phyloP scores from a whole-genome alignment of 345 rosid species.

The Eucalyptus polyanthemos region DNA sequence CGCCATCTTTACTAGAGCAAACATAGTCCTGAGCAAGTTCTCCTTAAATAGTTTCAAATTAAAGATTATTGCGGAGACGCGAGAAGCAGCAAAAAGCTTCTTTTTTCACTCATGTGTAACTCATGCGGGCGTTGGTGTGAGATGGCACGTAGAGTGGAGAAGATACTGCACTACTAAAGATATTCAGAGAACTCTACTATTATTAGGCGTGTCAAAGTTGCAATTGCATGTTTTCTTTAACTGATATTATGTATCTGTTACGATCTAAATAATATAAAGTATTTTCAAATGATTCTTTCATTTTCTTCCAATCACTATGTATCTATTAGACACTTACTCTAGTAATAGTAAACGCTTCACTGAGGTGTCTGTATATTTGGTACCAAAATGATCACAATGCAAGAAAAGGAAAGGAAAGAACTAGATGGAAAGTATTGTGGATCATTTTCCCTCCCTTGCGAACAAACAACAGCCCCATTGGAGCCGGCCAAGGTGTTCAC shows the following conservation, averaged over 20 bases:
- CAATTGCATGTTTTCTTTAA: background rate
- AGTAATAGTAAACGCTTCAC: background rate
- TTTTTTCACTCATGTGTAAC: no score
- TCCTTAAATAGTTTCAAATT: background rate
- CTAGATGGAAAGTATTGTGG: background rate
- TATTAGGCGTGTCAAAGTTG: background rate
- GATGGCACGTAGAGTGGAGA: no score
- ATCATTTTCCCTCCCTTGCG: conserved; percentile 55
- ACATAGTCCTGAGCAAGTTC: background rate
- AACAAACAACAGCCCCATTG: conserved; percentile 26
- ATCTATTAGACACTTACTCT: background rate
- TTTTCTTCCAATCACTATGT: fast-evolving
- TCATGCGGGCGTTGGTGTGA: no score
- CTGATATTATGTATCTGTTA: background rate
- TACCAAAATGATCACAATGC: background rate
- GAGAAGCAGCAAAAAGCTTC: no score
- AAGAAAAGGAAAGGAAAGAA: background rate
- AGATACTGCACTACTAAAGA: no score
- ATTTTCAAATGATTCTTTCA: background rate
- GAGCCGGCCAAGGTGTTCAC: conserved; percentile 30
- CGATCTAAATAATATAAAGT: background rate
- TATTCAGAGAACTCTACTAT: no score
- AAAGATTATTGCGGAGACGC: no score
- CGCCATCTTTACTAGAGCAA: background rate
- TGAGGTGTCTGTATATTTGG: background rate